Evolutionary conservation across 2,329 filamentous ascomycete species (phyloP), one percentile per base, ranked within the genome.

Genomic region (Xylaria sp.): DNA sequence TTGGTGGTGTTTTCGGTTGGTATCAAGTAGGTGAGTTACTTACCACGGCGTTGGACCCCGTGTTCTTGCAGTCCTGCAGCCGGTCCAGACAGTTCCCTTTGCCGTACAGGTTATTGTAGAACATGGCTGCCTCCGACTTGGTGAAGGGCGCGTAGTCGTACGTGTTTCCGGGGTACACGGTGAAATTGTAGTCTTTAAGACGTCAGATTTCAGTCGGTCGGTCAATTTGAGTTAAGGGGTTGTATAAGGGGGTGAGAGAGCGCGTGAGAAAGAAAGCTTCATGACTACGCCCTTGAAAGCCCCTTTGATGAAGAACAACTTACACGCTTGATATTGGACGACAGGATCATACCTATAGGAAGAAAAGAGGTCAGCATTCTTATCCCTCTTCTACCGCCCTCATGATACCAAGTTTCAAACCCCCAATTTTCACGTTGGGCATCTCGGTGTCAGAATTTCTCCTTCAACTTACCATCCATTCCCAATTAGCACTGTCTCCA

Each of bases 81-180:
- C 83, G 82, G 73, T 90, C 87, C 29, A 86, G 77, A 76, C 89
- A 91, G 76, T 90, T 90, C 37, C 88, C 88, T 1, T 81, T 74
- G 1, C 88, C 88, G 74, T 89, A 90, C 37, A 90, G 75, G 71
- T 85, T 86, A 78, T 90, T 88, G 80, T 87, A 87, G 78, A 88
- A 83, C 74, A 84, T 78, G 0, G 80, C 79, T 64, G 85, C 81
- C 35, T 84, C 78, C 2, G 83, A 82, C 10, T 79, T 81, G 75
- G 86, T 87, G 78, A 80, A 87, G 1, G 85, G 85, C 1, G 79
- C 76, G 72, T 84, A 85, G 71, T 87, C 85, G 75, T 88, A 88
- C 0, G 86, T 86, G 76, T 88, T 88, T 10, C 86, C 86, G 0
- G 86, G 86, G 59, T 69, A 84, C 16, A 87, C 83, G 10, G 86